Percentiles rank a stretch among this genome's conserved stretches.
Evolutionary conservation across 2,329 filamentous ascomycete genomes (phyloP).

Genomic region (Cladosporium velox): DNA sequence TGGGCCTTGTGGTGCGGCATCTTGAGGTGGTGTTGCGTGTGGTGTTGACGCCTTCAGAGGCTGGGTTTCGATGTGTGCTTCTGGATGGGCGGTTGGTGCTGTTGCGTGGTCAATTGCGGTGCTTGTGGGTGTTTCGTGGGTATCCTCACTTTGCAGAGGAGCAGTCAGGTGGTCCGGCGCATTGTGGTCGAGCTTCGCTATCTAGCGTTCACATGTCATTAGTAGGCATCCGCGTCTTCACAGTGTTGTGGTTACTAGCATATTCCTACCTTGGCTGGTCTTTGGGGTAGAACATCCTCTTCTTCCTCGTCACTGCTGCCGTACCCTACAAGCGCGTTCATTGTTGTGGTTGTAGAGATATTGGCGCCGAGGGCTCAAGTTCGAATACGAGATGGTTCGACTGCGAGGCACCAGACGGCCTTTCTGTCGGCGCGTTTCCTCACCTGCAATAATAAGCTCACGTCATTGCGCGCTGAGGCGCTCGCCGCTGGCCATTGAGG

Average conservation of each 20-base stretch:
- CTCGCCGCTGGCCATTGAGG: slow-evolving; percentile 13
- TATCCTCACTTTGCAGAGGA: slow-evolving; percentile 13
- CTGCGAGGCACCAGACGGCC: neutral
- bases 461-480: slow-evolving; percentile 11
- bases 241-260: slow-evolving; percentile 28
- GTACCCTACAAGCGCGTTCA: slow-evolving; percentile 45
- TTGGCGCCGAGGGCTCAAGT: neutral
- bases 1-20: slow-evolving; percentile 18
- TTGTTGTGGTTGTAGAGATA: slow-evolving; percentile 22
- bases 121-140: neutral
- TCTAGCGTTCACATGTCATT: slow-evolving; percentile 38
- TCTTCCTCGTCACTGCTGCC: slow-evolving; percentile 53
- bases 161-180: slow-evolving; percentile 20
- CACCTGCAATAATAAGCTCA: neutral
- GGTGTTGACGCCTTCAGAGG: slow-evolving; percentile 11
- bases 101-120: neutral
- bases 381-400: slow-evolving; percentile 2
- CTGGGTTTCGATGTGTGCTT: slow-evolving; percentile 17
- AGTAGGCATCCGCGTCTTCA: slow-evolving; percentile 50
- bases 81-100: slow-evolving; percentile 16
- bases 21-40: neutral
- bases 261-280: slow-evolving; percentile 43
- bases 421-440: slow-evolving; percentile 15
- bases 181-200: slow-evolving; percentile 28
- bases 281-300: slow-evolving; percentile 33